Evolutionary conservation across 2,329 filamentous ascomycete species (phyloP).

Genomic region (Zasmidium cellare): DNA sequence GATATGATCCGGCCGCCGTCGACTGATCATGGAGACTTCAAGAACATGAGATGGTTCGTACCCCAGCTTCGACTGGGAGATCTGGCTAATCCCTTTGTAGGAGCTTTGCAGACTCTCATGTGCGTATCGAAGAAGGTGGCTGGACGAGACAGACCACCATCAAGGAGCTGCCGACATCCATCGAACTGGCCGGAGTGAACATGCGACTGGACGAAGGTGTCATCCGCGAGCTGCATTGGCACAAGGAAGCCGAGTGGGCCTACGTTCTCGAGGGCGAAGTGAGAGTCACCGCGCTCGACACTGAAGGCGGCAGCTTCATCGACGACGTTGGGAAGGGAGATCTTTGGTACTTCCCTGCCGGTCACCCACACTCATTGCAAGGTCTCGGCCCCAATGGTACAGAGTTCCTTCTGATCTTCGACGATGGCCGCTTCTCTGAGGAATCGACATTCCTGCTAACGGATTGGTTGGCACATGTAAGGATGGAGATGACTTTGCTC

Average conservation of each 20-base stretch:
- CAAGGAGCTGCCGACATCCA: slow-evolving; percentile 63
- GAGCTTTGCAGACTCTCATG: slow-evolving; percentile 48
- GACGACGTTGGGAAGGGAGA: slow-evolving; percentile 76
- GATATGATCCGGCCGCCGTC: slow-evolving; percentile 71
- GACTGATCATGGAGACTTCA: slow-evolving; percentile 69
- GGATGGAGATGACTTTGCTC: not conserved
- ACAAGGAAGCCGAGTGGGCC: slow-evolving; percentile 78
- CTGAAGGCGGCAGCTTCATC: slow-evolving; percentile 74
- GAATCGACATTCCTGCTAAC: slow-evolving; percentile 72
- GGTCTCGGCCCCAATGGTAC: slow-evolving; percentile 62
- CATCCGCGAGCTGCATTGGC: slow-evolving; percentile 78
- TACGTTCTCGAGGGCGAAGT: slow-evolving; percentile 68
- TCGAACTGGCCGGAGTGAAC: slow-evolving; percentile 74
- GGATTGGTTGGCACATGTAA: slow-evolving; percentile 62
- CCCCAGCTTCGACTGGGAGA: no score
- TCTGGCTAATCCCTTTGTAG: slow-evolving; percentile 34
- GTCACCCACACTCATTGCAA: slow-evolving; percentile 75
- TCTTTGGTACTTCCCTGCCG: slow-evolving; percentile 78
- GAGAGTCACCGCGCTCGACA: slow-evolving; percentile 71
- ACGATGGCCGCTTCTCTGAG: slow-evolving; percentile 60
- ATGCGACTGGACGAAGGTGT: slow-evolving; percentile 74
- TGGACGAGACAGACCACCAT: slow-evolving; percentile 75
- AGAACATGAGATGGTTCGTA: slow-evolving; percentile 67
- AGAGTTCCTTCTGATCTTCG: slow-evolving; percentile 65
- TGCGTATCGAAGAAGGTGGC: slow-evolving; percentile 64